A percentile compares a stretch with the other conserved stretches of the same genome.
Evolutionary conservation across 2,329 filamentous ascomycete species (phyloP).

Genomic region (Exophiala oligosperma): DNA sequence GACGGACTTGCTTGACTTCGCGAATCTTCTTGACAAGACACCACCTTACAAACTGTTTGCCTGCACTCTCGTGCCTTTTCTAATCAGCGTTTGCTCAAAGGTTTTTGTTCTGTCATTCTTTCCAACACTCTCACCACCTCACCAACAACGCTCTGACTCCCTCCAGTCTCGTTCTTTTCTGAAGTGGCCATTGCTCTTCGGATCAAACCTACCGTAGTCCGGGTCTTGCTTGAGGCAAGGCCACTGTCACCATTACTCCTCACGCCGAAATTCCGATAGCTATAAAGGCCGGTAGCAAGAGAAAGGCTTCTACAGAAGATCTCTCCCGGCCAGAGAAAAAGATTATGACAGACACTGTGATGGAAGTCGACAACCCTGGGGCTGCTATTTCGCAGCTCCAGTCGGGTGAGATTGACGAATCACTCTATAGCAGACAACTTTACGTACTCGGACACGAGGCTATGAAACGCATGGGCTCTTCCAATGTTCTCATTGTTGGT

Average conservation of each 20-base stretch:
- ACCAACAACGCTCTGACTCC: not conserved
- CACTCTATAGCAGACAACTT: constrained; percentile 66
- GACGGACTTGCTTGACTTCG: constrained; percentile 14
- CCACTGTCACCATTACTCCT: constrained; percentile 36
- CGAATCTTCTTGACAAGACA: constrained; percentile 27
- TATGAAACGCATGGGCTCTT: constrained; percentile 99
- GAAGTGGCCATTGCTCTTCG: constrained; percentile 23
- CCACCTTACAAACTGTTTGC: constrained; percentile 15
- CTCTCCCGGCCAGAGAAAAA: constrained; percentile 53
- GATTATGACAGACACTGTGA: constrained; percentile 57
- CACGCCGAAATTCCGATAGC: constrained; percentile 36
- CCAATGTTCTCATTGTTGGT: constrained; percentile 88
- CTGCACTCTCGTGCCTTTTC: constrained; percentile 13
- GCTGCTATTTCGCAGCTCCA: constrained; percentile 62
- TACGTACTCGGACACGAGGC: constrained; percentile 75
- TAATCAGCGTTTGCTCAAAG: constrained; percentile 13
- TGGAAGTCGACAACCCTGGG: constrained; percentile 62
- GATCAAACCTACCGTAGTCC: constrained; percentile 12
- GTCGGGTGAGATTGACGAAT: constrained; percentile 67
- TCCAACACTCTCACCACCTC: constrained; percentile 10
- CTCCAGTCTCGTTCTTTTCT: constrained; percentile 8
- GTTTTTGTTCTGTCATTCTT: constrained; percentile 10
- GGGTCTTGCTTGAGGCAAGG: constrained; percentile 32
- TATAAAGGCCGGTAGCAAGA: constrained; percentile 51
- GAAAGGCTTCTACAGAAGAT: constrained; percentile 51